Evolutionary conservation across 2,329 filamentous ascomycete species (phyloP).

Genomic region (Elsinoe ampelina): DNA sequence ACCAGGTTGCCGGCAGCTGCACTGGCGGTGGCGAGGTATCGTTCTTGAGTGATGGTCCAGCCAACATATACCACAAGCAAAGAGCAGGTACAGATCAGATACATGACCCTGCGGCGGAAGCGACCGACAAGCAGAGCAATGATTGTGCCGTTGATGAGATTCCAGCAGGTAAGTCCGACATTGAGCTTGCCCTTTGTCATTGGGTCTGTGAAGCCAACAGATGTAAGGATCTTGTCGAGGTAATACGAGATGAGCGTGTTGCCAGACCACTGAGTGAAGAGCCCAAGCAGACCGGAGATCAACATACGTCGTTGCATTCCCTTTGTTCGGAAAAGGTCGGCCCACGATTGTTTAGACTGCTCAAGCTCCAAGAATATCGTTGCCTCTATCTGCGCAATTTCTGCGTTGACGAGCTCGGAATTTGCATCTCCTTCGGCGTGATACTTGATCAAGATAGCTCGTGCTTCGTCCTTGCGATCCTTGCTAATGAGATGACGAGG

Average conservation of each 20-base stretch:
- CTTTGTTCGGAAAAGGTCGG: constrained; percentile 50
- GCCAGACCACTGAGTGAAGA: constrained; percentile 49
- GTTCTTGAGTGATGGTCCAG: constrained; percentile 45
- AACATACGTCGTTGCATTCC: constrained; percentile 45
- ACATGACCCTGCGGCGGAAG: constrained; percentile 37
- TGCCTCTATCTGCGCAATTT: constrained; percentile 58
- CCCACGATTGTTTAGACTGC: constrained; percentile 34
- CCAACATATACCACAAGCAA: constrained; percentile 47
- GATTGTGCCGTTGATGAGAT: constrained; percentile 30
- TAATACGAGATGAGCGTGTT: constrained; percentile 39
- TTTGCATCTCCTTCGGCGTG: constrained; percentile 52
- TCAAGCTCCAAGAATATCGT: constrained; percentile 49
- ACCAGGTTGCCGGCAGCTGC: constrained; percentile 26
- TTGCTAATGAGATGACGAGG: constrained; percentile 57
- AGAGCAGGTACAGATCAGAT: constrained; percentile 40
- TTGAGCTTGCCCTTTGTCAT: constrained; percentile 29
- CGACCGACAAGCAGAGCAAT: constrained; percentile 32
- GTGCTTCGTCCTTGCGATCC: constrained; percentile 53
- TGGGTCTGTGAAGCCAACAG: constrained; percentile 23
- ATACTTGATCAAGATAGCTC: constrained; percentile 50
- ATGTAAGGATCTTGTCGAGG: constrained; percentile 22
- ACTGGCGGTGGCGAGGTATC: constrained; percentile 27
- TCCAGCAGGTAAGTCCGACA: constrained; percentile 30
- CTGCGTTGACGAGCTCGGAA: constrained; percentile 53
- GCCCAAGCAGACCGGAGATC: constrained; percentile 41